Evolutionary conservation across 1,284 basidiomycete genomes (phyloP).

Genomic region (Apiotrichum sp.): DNA sequence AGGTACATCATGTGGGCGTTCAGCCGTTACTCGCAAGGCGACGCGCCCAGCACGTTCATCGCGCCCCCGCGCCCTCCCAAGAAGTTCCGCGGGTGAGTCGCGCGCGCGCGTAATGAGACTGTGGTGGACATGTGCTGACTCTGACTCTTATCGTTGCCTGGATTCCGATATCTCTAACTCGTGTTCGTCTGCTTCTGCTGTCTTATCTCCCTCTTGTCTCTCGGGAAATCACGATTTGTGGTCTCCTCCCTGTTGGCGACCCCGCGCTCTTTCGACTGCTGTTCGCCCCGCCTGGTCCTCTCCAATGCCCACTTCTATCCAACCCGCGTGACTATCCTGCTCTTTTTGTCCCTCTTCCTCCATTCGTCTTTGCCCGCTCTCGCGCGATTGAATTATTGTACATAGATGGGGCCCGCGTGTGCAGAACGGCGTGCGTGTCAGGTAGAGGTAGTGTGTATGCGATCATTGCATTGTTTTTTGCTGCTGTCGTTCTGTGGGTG

Average conservation of each 20-base stretch:
- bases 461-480: not conserved
- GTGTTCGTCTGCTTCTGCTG: not conserved
- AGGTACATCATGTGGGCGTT: slow-evolving; percentile 35
- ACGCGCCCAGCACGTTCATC: slow-evolving; percentile 27
- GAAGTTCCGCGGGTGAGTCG: slow-evolving; percentile 42
- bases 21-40: slow-evolving; percentile 35
- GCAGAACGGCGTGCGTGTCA: slow-evolving; percentile 25
- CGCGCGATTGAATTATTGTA: not conserved
- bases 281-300: no score
- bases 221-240: no score
- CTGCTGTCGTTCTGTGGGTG: not conserved
- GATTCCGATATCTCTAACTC: not conserved
- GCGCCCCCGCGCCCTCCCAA: slow-evolving; percentile 30
- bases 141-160: not conserved
- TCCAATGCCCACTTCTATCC: no score
- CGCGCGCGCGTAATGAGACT: not conserved
- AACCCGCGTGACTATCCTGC: no score
- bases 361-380: no score
- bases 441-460: slow-evolving; percentile 1
- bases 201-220: not conserved
- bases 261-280: no score
- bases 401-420: slow-evolving; percentile 32
- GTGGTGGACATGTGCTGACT: not conserved
- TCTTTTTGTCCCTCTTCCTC: no score
- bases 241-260: no score